Conservation (phyloP, 306 rosid species). For the Alnus glutinosa region DNA sequence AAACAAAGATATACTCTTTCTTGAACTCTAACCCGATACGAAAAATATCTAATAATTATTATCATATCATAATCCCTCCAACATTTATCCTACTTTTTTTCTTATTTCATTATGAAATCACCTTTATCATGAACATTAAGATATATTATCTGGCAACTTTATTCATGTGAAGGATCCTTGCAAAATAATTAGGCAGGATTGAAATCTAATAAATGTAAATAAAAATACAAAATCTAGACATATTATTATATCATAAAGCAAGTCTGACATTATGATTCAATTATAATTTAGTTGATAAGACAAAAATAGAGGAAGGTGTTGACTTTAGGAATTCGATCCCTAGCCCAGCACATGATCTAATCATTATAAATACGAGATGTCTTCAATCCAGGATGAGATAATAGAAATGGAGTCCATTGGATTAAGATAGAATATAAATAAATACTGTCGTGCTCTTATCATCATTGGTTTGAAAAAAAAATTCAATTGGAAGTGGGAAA, state of each 20-base stretch:
- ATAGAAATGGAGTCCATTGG: neutral
- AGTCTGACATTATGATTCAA: conserved; percentile 5
- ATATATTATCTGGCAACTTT: neutral
- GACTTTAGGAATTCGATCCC: neutral
- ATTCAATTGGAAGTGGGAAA: no score
- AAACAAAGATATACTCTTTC: no score
- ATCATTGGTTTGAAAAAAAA: no score
- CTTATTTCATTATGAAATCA: neutral
- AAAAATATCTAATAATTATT: no score
- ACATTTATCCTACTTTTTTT: neutral
- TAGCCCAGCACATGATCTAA: conserved; percentile 40
- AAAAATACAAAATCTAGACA: neutral
- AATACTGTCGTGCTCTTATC: no score
- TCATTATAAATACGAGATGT: conserved; percentile 16
- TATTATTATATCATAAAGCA: neutral
- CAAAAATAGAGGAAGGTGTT: conserved; percentile 9
- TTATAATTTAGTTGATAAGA: neutral
- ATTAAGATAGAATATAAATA: no score
- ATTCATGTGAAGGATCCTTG: neutral
- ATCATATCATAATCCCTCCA: no score
- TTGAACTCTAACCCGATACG: no score
- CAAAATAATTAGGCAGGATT: neutral
- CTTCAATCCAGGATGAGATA: neutral
- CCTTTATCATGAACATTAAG: neutral
- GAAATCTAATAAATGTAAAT: neutral